phyloP scores from a whole-genome alignment of 768 basidiomycete species.

The Mycena floridula region DNA sequence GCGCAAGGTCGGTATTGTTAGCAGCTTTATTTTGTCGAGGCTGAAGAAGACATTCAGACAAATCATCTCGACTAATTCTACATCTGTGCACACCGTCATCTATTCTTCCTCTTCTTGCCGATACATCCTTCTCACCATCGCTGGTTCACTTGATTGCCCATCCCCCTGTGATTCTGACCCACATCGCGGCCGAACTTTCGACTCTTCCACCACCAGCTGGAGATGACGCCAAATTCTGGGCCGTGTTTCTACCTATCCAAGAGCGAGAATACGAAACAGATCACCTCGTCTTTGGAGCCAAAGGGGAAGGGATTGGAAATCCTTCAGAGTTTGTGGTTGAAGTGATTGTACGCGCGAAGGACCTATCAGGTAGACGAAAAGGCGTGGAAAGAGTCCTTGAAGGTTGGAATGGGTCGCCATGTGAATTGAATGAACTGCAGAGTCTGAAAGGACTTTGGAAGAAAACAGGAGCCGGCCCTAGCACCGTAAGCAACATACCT shows the following conservation, averaged over 20 bases:
- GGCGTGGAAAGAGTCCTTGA: slow-evolving; percentile 56
- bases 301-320: slow-evolving; percentile 43
- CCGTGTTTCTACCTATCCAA: slow-evolving; percentile 64
- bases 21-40: not conserved
- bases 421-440: slow-evolving; percentile 44
- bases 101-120: slow-evolving; percentile 48
- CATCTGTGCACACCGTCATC: slow-evolving; percentile 46
- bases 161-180: slow-evolving; percentile 59
- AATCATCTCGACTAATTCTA: slow-evolving; percentile 39
- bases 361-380: slow-evolving; percentile 40
- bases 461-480: slow-evolving; percentile 22
- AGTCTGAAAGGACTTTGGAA: slow-evolving; percentile 43
- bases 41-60: not conserved
- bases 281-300: slow-evolving; percentile 50
- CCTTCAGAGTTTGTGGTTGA: slow-evolving; percentile 55
- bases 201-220: slow-evolving; percentile 63
- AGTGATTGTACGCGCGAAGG: slow-evolving; percentile 42
- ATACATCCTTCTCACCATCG: slow-evolving; percentile 59
- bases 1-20: slow-evolving; percentile 17
- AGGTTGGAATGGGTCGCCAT: slow-evolving; percentile 50
- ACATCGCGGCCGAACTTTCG: slow-evolving; percentile 67
- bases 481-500: not conserved
- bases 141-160: slow-evolving; percentile 62
- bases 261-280: slow-evolving; percentile 56
- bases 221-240: slow-evolving; percentile 71